Evolutionary conservation across 2,329 filamentous ascomycete genomes (phyloP), one percentile per base, ranked within the genome.

Genomic region (Helicocarpus griseus): DNA sequence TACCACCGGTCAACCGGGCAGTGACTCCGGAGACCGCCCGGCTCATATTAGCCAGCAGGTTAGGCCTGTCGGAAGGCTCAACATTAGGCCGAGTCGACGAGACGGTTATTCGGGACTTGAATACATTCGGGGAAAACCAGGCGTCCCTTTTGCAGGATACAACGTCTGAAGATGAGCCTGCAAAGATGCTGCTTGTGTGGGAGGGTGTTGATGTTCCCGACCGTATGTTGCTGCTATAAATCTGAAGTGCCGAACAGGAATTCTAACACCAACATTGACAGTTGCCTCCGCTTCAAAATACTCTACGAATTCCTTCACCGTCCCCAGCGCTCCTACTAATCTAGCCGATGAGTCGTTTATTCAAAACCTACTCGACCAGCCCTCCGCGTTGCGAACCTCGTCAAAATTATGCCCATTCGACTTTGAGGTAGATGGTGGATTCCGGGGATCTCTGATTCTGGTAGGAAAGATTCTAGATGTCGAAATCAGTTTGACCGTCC

Each of bases 181-280:
- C 61, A 41, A 68, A 60, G 51, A 62, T 67, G 28, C 59, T 72
- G 47, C 57, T 73, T 17, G 56, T 71, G 21, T 53, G 67, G 39
- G 81, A 87, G 65, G 73, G 86, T 36, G 67, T 86, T 24, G 68
- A 85, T 48, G 65, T 81, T 58, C 69, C 85, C 48, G 76, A 83
- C 61, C 79, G 82, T 60, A 70, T 78, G 56, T 54, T 33, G 17
- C 19, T 17, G 11, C 5, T 8, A 14, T 14, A 7, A n/a, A 38
- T 13, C 24, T 43, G 13, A 24, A 9, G 22, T 21, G 8, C n/a
- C 5, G 7, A 6, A 14, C 5, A 6, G 29, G 44, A 51, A 13
- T 43, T 21, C 38, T 51, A 28, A 44, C 11, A 22, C 21, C 3
- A 22, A 35, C 8, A 19, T 26, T 29, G 19, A 22, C 21, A 44